phyloP scores from a whole-genome alignment of 352 stramenopile genomes.

The Phytophthora agathidicida region DNA sequence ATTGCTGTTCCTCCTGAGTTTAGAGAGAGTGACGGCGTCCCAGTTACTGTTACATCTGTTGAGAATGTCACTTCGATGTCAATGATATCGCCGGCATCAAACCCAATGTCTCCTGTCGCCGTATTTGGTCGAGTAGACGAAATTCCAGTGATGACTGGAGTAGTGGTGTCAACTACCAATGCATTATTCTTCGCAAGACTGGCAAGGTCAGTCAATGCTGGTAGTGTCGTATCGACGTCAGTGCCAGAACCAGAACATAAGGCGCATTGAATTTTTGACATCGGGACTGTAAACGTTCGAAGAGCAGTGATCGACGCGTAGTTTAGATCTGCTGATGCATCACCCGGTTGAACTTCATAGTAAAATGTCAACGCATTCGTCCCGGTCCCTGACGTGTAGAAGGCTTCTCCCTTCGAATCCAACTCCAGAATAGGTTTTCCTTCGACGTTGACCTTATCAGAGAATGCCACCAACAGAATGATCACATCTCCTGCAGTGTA shows the following conservation, averaged over 20 bases:
- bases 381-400: conserved; percentile 53
- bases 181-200: conserved; percentile 43
- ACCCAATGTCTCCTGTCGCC: conserved; percentile 35
- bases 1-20: conserved; percentile 55
- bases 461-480: conserved; percentile 61
- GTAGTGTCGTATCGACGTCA: conserved; percentile 49
- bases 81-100: conserved; percentile 73
- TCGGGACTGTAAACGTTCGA: conserved; percentile 26
- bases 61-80: conserved; percentile 74
- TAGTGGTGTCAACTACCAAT: conserved; percentile 49
- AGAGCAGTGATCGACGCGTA: conserved; percentile 57
- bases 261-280: conserved; percentile 30
- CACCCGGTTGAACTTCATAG: conserved; percentile 61
- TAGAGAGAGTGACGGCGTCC: conserved; percentile 45
- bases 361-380: conserved; percentile 62
- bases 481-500: conserved; percentile 76
- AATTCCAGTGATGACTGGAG: conserved; percentile 48
- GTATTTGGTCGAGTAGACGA: conserved; percentile 50
- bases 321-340: conserved; percentile 52
- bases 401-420: conserved; percentile 64
- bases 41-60: conserved; percentile 52
- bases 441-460: conserved; percentile 48
- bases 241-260: conserved; percentile 29
- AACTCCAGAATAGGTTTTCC: conserved; percentile 65
- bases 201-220: conserved; percentile 9